Evolutionary conservation across 2,329 filamentous ascomycete genomes (phyloP), one percentile per base, ranked within the genome.

Genomic region (Nigrospora sphaerica): DNA sequence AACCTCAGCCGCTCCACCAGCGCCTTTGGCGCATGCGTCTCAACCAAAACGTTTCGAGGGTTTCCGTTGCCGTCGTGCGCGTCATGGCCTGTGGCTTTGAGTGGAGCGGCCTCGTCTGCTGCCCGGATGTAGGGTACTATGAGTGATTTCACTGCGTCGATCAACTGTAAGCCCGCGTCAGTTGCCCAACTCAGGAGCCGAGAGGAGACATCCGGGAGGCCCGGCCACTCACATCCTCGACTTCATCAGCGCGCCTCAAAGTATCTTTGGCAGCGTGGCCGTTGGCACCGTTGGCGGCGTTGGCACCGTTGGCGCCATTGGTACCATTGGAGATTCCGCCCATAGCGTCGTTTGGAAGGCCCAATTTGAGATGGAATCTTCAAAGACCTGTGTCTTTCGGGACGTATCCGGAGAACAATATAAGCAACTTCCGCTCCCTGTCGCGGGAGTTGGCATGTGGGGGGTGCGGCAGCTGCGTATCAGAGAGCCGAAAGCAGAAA

Each of bases 41-140:
- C 74, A 2, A 89, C 78, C 6, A 91, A 68, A n/a, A 78, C 73
- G 41, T 82, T 83, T 42, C 69, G 66, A 9, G 65, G 57, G 4
- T 59, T 61, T 16, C 69, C 71, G 19, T 63, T 52, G 6, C 63
- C 49, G n/a, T 65, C 56, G 12, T 64, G 59, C 7, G 66, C 56
- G 17, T 74, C 68, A 16, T 77, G 71, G 19, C 81, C 82, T 0
- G 73, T 67, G 44, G 67, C 72, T 54, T 76, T 81, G 35, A 68
- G 71, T 7, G 66, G 60, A 2, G 74, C 69, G 17, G 81, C 77
- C 46, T 83, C 73, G 64, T 91, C 86, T 36, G 86, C 84, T n/a
- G 75, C 71, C 50, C 71, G 74, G 56, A 92, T 81, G 63, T 86
- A 90, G 0, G 83, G 82, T 17, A 89, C 68, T 47, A 91, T 77